A percentile compares a stretch with the other conserved stretches of the same genome.
These are phyloP conservation scores for Ustilago sp. DNA, from an alignment of 1,284 basidiomycete species.

Conservation along the genomic window DNA sequence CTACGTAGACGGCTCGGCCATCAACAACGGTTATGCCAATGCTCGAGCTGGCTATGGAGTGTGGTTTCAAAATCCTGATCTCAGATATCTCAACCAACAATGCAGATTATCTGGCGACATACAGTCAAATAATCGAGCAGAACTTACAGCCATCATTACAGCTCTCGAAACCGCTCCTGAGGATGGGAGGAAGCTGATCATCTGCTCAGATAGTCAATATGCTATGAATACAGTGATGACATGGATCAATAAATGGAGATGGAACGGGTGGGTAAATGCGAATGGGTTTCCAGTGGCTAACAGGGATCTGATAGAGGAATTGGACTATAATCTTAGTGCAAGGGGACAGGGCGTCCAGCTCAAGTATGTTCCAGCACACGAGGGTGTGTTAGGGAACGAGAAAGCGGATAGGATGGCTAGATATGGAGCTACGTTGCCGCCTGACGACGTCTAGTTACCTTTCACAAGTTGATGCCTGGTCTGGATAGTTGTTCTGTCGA, in stretches of 20 bases:
- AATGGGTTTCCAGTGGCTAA: conserved; percentile 77
- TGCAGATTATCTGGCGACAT: neutral
- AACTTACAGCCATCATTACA: neutral
- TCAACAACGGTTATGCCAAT: neutral
- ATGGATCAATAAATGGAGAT: conserved; percentile 78
- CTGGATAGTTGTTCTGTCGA: too few relatives aligned
- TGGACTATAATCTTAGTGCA: conserved; percentile 67
- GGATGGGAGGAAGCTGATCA: neutral
- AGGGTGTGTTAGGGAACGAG: conserved; percentile 80
- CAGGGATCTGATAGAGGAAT: conserved; percentile 75
- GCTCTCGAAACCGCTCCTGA: neutral
- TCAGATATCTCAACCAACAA: neutral
- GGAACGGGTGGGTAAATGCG: conserved; percentile 73
- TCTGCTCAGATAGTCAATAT: conserved; percentile 75
- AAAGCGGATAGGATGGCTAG: conserved; percentile 75
- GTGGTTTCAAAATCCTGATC: neutral
- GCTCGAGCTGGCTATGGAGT: neutral
- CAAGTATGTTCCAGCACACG: conserved; percentile 70
- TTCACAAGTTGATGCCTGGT: too few relatives aligned
- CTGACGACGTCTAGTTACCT: too few relatives aligned
- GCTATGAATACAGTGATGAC: conserved; percentile 75
- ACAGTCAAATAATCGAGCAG: neutral
- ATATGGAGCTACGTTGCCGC: conserved; percentile 24
- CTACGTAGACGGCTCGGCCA: neutral
- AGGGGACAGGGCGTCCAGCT: neutral